Base-by-base conservation (phyloP, 768 basidiomycete genomes). In the Suillus cothurnatus region DNA sequence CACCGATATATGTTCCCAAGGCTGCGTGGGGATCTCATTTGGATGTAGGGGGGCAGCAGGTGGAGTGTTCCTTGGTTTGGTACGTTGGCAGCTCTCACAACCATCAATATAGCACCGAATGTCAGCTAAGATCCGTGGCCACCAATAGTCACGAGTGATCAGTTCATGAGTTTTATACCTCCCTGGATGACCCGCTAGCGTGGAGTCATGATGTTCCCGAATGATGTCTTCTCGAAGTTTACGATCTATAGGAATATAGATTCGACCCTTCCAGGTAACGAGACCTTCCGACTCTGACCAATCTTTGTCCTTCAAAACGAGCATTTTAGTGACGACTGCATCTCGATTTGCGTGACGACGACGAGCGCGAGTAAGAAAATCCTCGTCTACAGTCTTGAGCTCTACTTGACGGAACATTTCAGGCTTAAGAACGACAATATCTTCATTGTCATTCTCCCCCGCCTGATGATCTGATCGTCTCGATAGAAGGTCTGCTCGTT, bases 31-130 rank as follows among this genome's bases (percentile, higher is more conserved):
- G 3, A 67, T 65, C 11, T 55, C 31, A 41, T 62, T 70, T 49
- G 78, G 72, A 61, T 85, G 81, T 53, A 78, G 73, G 0, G 76
- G 74, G 4, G 82, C 74, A 7, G 72, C 71, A 4, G 71, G 21
- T 7, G 5, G 12, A 14, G 63, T 65, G 14, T 61, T 3, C 12
- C 17, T 43, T 19, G 60, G 21, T 61, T 43, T 61, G 0, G 60
- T 52, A 0, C 41, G 3, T 23, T 68, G 26, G 38, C 71, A 72
- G 14, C 34, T 66, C n/a, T 61, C 34, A 50, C 71, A 72, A 0
- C 60, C 32, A 0, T 23, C 43, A 8, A 71, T 60, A 61, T 69
- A 72, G 11, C 59, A 23, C 0, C 6, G n/a, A 17, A 70, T 64
- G 7, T 71, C 63, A 7, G 23, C 23, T 0, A 47, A 17, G 31